Base-by-base conservation (phyloP, 176 grass and related monocot genomes). In the Aegilops longissima region DNA sequence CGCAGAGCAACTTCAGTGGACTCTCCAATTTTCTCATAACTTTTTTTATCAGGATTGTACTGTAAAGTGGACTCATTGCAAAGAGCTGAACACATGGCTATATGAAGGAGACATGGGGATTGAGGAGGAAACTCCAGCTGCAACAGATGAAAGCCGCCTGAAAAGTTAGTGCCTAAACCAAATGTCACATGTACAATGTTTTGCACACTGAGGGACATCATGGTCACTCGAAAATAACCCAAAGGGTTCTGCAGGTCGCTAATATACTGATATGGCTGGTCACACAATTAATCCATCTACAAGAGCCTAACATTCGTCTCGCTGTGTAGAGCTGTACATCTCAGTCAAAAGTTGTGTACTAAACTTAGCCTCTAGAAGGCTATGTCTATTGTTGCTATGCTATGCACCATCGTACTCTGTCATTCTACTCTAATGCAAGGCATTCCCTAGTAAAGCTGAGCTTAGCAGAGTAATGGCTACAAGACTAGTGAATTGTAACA, bases 1-100 rank as follows among this genome's bases (percentile, higher is more conserved):
- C 97, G 97, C 61, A 98, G 51, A 91, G 97, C 97, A 90, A 98
- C 97, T 85, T 98, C 97, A 80, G 97, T 98, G 34, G 97, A 98
- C 76, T 98, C 94, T 79, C 97, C 97, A 84, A 98, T 98, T 88
- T 98, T 98, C 83, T 98, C 97, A 36, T 98, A 98, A 78, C 66
- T 88, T 88, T 79, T 98, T 85, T 93, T 98, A 78, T 98, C 97
- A 64, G 97, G 94, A 84, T 98, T 98, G 61, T 94, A 98, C 87
- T 98, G 97, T 77, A 98, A 83, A 83, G 90, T 98, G 45, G 97
- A 96, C 67, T 96, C 97, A 10, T 98, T 98, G 88, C 97, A 98
- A 76, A 98, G 93, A 81, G 97, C 94, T 73, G 97, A 98, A 72
- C 97, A 98, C 94, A 98, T 96, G 67, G 97, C 94, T 90, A 94